These are phyloP conservation scores for Phaffia tasmanica DNA, from an alignment of 768 basidiomycete species.

Conservation along the genomic window DNA sequence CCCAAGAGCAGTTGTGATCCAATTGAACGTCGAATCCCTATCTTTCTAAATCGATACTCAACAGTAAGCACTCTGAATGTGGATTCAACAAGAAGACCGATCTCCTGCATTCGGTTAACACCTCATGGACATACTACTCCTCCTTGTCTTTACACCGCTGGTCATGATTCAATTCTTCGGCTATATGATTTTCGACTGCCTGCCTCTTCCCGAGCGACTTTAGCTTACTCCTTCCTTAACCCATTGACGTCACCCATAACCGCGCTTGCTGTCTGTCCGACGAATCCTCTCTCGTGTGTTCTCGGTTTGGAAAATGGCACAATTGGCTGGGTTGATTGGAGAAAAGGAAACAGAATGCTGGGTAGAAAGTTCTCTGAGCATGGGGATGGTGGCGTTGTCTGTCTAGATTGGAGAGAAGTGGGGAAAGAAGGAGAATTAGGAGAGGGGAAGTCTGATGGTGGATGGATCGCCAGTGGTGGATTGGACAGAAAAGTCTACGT, in stretches of 20 bases:
- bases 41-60: background rate
- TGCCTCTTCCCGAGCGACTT: background rate
- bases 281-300: conserved; percentile 5
- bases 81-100: conserved; percentile 18
- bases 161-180: conserved; percentile 21
- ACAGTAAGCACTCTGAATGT: conserved; percentile 15
- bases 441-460: conserved; percentile 31
- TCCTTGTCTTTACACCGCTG: conserved; percentile 16
- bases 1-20: background rate
- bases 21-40: background rate
- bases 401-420: conserved; percentile 23
- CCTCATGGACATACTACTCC: background rate
- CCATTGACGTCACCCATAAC: conserved; percentile 12
- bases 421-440: conserved; percentile 22
- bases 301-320: conserved; percentile 24
- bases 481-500: conserved; percentile 71
- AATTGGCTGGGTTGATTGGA: conserved; percentile 25
- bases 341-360: conserved; percentile 7
- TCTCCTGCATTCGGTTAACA: conserved; percentile 19
- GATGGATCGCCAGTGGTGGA: conserved; percentile 71
- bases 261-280: conserved; percentile 19
- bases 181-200: conserved; percentile 11
- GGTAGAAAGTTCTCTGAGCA: conserved; percentile 20
- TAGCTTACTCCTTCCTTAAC: background rate
- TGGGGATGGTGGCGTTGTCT: conserved; percentile 20